A percentile compares a stretch with the other conserved stretches of the same genome.
phyloP scores from a whole-genome alignment of 2,329 filamentous ascomycete genomes.

The Cladosporium sp. region DNA sequence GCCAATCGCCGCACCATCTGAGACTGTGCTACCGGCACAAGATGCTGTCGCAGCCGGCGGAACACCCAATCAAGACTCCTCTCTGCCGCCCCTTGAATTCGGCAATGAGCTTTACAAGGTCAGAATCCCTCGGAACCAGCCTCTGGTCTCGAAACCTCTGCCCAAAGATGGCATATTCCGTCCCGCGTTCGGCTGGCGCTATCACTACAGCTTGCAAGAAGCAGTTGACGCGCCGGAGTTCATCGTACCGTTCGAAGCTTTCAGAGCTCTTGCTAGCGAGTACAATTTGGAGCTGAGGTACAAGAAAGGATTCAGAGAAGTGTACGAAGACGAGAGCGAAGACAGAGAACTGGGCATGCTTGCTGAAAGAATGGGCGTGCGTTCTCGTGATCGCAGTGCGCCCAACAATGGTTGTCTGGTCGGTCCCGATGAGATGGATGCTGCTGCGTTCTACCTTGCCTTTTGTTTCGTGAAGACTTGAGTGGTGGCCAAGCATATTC shows the following conservation, averaged over 20 bases:
- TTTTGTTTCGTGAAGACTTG: constrained; percentile 87
- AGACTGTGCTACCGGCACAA: constrained; percentile 25
- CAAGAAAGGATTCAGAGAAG: constrained; percentile 81
- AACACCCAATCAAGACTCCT: constrained; percentile 16
- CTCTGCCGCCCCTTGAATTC: constrained; percentile 60
- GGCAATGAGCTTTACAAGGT: constrained; percentile 92
- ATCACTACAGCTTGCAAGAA: constrained; percentile 93
- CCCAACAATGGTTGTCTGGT: constrained; percentile 59
- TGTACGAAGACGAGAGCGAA: constrained; percentile 89
- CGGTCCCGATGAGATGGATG: constrained; percentile 84
- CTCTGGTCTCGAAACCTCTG: constrained; percentile 42
- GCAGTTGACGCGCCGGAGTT: constrained; percentile 97
- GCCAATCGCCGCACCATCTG: constrained; percentile 27
- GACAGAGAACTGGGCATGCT: constrained; percentile 75
- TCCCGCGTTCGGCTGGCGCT: constrained; percentile 95
- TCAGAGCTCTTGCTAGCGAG: constrained; percentile 90
- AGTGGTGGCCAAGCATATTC: background rate
- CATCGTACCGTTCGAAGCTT: constrained; percentile 96
- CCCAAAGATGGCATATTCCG: constrained; percentile 86
- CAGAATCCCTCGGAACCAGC: constrained; percentile 68
- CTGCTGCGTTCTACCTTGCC: constrained; percentile 81
- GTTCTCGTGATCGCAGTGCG: constrained; percentile 57
- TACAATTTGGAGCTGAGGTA: constrained; percentile 96
- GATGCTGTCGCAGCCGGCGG: constrained; percentile 24
- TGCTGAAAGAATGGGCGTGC: constrained; percentile 93